phyloP scores from a whole-genome alignment of 108 stramenopile genomes.

The Stephanodiscus triporus region DNA sequence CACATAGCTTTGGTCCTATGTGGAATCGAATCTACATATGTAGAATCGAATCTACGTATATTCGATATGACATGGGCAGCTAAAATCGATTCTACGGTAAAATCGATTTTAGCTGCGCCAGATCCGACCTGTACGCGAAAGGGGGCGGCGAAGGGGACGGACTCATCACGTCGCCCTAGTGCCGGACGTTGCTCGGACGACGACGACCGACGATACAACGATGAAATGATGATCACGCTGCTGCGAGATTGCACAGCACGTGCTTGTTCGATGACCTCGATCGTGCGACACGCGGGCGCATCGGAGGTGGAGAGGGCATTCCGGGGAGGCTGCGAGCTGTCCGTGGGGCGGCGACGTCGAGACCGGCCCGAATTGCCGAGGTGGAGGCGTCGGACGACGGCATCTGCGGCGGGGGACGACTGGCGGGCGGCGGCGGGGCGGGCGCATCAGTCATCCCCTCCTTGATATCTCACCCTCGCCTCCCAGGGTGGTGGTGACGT shows the following conservation, averaged over 20 bases:
- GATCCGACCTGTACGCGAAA: constrained; percentile 33
- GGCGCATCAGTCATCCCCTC: no score
- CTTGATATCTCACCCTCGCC: no score
- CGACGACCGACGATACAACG: no score
- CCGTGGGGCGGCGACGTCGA: constrained; percentile 22
- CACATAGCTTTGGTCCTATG: no score
- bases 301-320: constrained; percentile 37
- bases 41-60: no score
- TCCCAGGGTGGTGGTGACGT: constrained; percentile 32
- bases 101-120: no score
- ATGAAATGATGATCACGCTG: constrained; percentile 9
- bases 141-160: constrained; percentile 6
- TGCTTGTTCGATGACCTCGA: constrained; percentile 36
- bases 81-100: no score
- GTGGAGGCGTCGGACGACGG: constrained; percentile 48
- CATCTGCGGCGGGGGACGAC: constrained; percentile 18
- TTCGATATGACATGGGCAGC: no score
- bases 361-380: constrained; percentile 36
- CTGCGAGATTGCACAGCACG: constrained; percentile 29
- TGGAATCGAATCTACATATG: no score
- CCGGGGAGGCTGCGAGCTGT: constrained; percentile 11
- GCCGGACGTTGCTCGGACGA: not conserved
- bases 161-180: not conserved
- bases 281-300: constrained; percentile 20
- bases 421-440: not conserved